Evolutionary conservation across 352 stramenopile species (phyloP), one percentile per base, ranked within the genome.

Genomic region (Phytophthora rubi): DNA sequence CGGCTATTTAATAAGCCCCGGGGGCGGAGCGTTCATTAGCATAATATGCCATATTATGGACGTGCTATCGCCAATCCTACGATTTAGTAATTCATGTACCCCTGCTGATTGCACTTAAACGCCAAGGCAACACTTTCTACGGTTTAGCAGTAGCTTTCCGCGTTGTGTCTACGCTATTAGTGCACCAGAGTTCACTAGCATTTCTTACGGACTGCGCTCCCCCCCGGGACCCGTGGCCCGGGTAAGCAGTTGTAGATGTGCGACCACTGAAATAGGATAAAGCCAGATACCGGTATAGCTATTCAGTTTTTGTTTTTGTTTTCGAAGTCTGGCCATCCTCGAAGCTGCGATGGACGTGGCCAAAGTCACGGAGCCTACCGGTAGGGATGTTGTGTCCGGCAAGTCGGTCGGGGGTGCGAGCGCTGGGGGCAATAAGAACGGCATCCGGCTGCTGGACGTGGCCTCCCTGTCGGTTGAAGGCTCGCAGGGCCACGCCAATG

Each of bases 401-500:
- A 51, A n/a, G 6, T 59, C 53, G 53, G 49, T 64, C 21, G 63
- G 53, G 10, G 0, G 47, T 32, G 47, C 65, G 2, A 56, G 54
- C 9, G 7, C 48, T 18, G 55, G 62, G 2, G 63, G 37, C n/a
- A 68, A 61, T 56, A 79, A 75, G 53, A 84, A 80, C 52, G n/a
- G 54, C 35, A 78, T 88, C 58, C 52, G 35, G 52, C 49, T 82
- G 39, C 55, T 83, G 45, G 68, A 83, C 37, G 59, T 88, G 42
- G 83, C 79, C 10, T 72, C 72, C 10, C 58, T 78, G 15, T 85
- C 82, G 0, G 68, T 76, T 10, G 82, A 90, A 58, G 83, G 81
- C 6, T 71, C 58, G n/a, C 81, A 80, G 49, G 82, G 80, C 37
- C 84, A 93, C 55, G 70, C 68, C 13, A 93, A 93, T 57, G 83